Base-by-base conservation (phyloP, 148 eudicot species). In the Euryodendron excelsum region DNA sequence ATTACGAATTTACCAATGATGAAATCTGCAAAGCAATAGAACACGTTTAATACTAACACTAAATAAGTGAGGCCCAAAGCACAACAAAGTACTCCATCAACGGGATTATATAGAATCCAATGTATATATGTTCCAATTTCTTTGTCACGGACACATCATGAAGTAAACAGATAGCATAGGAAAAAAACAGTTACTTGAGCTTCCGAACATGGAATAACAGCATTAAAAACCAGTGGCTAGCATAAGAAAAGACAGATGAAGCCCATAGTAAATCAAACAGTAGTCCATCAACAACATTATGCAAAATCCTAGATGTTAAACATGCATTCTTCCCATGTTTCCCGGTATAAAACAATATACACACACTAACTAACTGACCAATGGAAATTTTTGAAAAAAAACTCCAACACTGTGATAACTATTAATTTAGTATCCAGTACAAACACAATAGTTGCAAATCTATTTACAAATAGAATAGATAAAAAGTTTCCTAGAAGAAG, bases 381-480 rank as follows among this genome's bases (percentile, higher is more conserved):
- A n/a, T n/a, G n/a, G n/a, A n/a, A n/a, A n/a, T n/a, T n/a, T n/a
- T n/a, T n/a, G 15, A 50, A 50, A 50, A 14, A 14, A 13, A 11
- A 50, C 18, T 50, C 17, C 17, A 37, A 37, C 15, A 60, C 3
- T 60, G 18, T 68, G 27, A 41, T 4, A 41, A 70, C 25, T 20
- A 41, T 48, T 17, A 17, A 48, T 55, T 59, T 61, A 27, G 55
- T 41, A 41, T 28, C 69, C 27, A 75, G 21, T 31, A 61, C 30
- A 12, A 61, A 47, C 21, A 50, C 14, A 44, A 47, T 56, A 69
- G 36, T 48, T 36, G 11, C 30, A 69, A 70, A 61, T 41, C 28
- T 80, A 82, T 86, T 58, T 82, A 86, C 86, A 86, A 80, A 48
- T 74, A 69, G 45, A 41, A 41, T 41, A 61, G 28, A 44, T 20